These are phyloP conservation scores for Cryptosporidium sp. DNA, from an alignment of 169 alveolate genomes.

Conservation along the genomic window DNA sequence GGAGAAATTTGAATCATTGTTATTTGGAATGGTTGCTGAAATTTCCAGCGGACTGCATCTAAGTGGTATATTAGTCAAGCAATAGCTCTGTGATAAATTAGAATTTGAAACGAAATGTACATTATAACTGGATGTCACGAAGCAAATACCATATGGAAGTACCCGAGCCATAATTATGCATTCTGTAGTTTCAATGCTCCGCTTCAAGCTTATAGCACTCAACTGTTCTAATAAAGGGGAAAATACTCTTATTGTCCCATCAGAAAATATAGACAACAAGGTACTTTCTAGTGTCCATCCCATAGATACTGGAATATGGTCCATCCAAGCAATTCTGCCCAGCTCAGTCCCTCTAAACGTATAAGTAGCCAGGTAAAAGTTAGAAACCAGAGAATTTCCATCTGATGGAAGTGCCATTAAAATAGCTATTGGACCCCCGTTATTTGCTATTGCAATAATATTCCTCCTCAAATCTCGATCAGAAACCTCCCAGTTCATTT, in stretches of 20 bases:
- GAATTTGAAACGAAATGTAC: constrained; percentile 23
- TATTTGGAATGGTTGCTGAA: constrained; percentile 1
- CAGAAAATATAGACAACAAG: constrained; percentile 80
- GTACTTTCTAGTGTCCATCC: constrained; percentile 50
- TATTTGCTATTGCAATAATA: constrained; percentile 60
- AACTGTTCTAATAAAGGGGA: constrained; percentile 81
- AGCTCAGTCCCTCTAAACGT: constrained; percentile 40
- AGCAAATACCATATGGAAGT: constrained; percentile 51
- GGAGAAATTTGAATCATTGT: neutral
- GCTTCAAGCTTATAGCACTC: constrained; percentile 77
- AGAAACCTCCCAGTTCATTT: constrained; percentile 56
- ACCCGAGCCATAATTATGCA: constrained; percentile 54
- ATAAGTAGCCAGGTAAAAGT: constrained; percentile 31
- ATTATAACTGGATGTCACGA: constrained; percentile 41
- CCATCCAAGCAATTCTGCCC: constrained; percentile 57
- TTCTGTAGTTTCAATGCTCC: constrained; percentile 56
- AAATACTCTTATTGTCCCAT: constrained; percentile 80
- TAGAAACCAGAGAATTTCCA: constrained; percentile 38
- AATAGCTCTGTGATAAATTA: constrained; percentile 6
- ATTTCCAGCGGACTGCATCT: constrained; percentile 72
- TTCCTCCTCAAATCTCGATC: constrained; percentile 53
- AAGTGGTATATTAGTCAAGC: constrained; percentile 64
- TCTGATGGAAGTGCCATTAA: constrained; percentile 48
- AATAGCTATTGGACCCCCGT: constrained; percentile 72
- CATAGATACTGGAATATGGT: constrained; percentile 68